These are phyloP conservation scores for Hanseniaspora vineae DNA, from an alignment of 805 yeast species.

Conservation along the genomic window DNA sequence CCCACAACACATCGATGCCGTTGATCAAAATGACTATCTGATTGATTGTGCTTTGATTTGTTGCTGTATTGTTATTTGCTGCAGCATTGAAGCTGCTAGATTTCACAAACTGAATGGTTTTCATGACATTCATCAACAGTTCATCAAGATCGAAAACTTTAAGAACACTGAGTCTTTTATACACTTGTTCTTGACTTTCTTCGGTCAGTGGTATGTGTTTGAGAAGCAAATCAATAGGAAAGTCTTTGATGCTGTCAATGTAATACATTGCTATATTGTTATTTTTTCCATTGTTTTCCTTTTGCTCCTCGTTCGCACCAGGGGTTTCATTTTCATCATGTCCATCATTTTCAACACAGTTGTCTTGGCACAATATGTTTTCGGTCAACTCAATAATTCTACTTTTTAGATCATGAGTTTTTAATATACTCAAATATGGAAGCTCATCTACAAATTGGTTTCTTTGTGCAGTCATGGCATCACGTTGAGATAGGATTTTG, in stretches of 20 bases:
- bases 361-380: neutral
- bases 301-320: neutral
- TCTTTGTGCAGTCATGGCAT: neutral
- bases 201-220: constrained; percentile 4
- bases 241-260: constrained; percentile 20
- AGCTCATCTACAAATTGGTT: neutral
- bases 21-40: neutral
- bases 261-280: constrained; percentile 13
- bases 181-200: constrained; percentile 5
- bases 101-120: neutral
- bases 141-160: constrained; percentile 19
- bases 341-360: neutral
- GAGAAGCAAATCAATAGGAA: constrained; percentile 18
- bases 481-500: too few species aligned
- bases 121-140: constrained; percentile 6
- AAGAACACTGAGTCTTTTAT: constrained; percentile 18
- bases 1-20: neutral
- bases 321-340: neutral
- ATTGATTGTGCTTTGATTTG: neutral
- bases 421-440: neutral
- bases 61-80: neutral
- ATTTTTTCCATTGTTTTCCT: neutral
- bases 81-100: neutral
- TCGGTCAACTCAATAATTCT: neutral
- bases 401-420: neutral